Evolutionary conservation across 2,329 filamentous ascomycete genomes (phyloP).

Genomic region (Simplicillium aogashimaense): DNA sequence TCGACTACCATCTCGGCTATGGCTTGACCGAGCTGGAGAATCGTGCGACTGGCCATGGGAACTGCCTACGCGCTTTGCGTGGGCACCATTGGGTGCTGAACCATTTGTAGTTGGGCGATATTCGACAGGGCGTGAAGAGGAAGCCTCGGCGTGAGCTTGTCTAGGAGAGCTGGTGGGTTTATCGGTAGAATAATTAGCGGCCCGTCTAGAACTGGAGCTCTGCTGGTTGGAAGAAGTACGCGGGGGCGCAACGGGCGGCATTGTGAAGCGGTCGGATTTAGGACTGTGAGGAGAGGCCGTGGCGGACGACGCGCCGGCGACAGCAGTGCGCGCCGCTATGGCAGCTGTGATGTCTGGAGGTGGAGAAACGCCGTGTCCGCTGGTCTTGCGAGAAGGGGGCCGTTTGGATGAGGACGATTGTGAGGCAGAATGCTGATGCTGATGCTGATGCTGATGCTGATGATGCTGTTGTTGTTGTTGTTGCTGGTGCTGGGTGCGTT

Average conservation of each 20-base stretch:
- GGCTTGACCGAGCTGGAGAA: slow-evolving; percentile 25
- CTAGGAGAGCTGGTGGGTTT: slow-evolving; percentile 31
- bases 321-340: slow-evolving; percentile 37
- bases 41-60: slow-evolving; percentile 21
- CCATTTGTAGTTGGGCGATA: slow-evolving; percentile 21
- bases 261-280: slow-evolving; percentile 41
- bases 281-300: slow-evolving; percentile 26
- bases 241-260: slow-evolving; percentile 65
- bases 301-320: slow-evolving; percentile 31
- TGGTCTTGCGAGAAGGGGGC: slow-evolving; percentile 40
- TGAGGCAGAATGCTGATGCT: slow-evolving; percentile 1
- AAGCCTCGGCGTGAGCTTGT: slow-evolving; percentile 22
- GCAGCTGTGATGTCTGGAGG: slow-evolving; percentile 26
- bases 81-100: slow-evolving; percentile 12
- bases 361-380: slow-evolving; percentile 33
- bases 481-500: slow-evolving; percentile 21
- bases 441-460: no score
- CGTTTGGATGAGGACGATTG: slow-evolving; percentile 29
- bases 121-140: slow-evolving; percentile 18
- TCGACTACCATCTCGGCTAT: slow-evolving; percentile 28
- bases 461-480: slow-evolving; percentile 34
- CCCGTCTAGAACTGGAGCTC: slow-evolving; percentile 31
- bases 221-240: slow-evolving; percentile 66
- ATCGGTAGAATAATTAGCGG: slow-evolving; percentile 30
- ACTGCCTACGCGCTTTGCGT: slow-evolving; percentile 17